Evolutionary conservation across 768 basidiomycete genomes (phyloP).

Genomic region (Russula emetica): DNA sequence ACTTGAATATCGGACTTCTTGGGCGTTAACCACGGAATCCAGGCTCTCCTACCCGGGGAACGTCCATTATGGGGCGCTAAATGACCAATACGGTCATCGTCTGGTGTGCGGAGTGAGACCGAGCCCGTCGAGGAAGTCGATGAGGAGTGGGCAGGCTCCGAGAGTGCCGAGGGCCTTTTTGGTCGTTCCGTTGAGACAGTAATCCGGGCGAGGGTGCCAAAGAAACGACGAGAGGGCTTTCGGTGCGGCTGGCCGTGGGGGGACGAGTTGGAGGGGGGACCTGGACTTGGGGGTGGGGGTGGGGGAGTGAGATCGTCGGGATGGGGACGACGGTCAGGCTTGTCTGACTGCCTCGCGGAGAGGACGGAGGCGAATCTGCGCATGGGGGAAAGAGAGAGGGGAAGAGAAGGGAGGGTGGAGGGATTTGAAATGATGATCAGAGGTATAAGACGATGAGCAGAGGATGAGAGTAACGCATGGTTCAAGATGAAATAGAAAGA

Average conservation of each 20-base stretch:
- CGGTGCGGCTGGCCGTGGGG: slow-evolving; percentile 5
- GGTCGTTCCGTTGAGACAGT: slow-evolving; percentile 33
- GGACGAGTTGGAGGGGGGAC: slow-evolving; percentile 22
- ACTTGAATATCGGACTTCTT: slow-evolving; percentile 27
- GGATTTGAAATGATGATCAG: background rate
- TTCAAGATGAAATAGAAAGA: background rate
- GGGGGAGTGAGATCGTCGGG: slow-evolving; percentile 22
- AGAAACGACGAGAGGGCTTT: slow-evolving; percentile 21
- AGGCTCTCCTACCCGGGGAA: slow-evolving; percentile 40
- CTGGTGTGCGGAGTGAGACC: slow-evolving; percentile 50
- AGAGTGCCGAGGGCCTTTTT: slow-evolving; percentile 20
- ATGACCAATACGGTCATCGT: slow-evolving; percentile 42
- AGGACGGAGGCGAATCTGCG: slow-evolving; percentile 61
- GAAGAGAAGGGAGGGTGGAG: background rate
- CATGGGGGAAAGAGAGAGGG: slow-evolving; percentile 38
- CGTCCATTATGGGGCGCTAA: slow-evolving; percentile 31
- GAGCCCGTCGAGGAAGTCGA: slow-evolving; percentile 55
- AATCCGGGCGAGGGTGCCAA: slow-evolving; percentile 27
- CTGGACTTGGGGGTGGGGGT: slow-evolving; percentile 33
- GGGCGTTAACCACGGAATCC: slow-evolving; percentile 54
- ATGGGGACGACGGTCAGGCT: slow-evolving; percentile 22
- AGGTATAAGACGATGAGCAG: slow-evolving; percentile 6
- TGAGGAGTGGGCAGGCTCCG: slow-evolving; percentile 46
- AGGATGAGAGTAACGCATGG: slow-evolving; percentile 1
- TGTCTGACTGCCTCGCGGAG: slow-evolving; percentile 37